Percentiles rank a stretch among this genome's conserved stretches.
Evolutionary conservation across 1,139 yeast species (phyloP).

Genomic region (Candida sanyaensis): DNA sequence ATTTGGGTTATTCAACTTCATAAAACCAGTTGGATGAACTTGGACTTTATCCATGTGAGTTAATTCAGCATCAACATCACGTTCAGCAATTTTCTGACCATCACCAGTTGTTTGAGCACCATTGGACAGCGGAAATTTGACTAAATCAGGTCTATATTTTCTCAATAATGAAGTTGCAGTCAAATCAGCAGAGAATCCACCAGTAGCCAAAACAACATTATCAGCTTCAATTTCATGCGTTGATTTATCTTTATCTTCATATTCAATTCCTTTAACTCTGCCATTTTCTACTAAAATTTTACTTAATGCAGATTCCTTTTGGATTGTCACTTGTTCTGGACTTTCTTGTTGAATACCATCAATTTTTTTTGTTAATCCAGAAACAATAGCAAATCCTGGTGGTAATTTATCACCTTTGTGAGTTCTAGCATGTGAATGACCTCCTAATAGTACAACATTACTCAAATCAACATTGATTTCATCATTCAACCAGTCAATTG

Average conservation of each 20-base stretch:
- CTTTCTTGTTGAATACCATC: slow-evolving; percentile 15
- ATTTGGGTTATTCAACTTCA: slow-evolving; percentile 20
- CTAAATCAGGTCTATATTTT: slow-evolving; percentile 34
- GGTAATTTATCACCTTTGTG: slow-evolving; percentile 38
- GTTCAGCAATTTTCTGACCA: slow-evolving; percentile 35
- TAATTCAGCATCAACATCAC: slow-evolving; percentile 32
- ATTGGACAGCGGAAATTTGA: slow-evolving; percentile 36
- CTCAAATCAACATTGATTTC: slow-evolving; percentile 28
- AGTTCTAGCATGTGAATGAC: slow-evolving; percentile 39
- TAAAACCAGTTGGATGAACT: slow-evolving; percentile 43
- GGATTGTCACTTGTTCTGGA: slow-evolving; percentile 20
- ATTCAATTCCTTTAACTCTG: slow-evolving; percentile 26
- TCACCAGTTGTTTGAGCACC: slow-evolving; percentile 39
- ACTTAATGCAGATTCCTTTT: slow-evolving; percentile 22
- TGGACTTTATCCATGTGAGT: slow-evolving; percentile 41
- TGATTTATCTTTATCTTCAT: slow-evolving; percentile 11
- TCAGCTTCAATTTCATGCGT: slow-evolving; percentile 13
- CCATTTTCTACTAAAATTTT: slow-evolving; percentile 17
- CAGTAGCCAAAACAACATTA: slow-evolving; percentile 37
- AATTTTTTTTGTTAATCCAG: slow-evolving; percentile 24
- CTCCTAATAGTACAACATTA: slow-evolving; percentile 34
- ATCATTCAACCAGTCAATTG: slow-evolving; percentile 35
- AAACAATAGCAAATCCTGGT: slow-evolving; percentile 40
- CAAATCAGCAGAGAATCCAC: slow-evolving; percentile 39
- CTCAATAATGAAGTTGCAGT: slow-evolving; percentile 22